A percentile compares a stretch with the other conserved stretches of the same genome.
These are phyloP conservation scores for Trichoderma erinaceum DNA, from an alignment of 495 filamentous ascomycete genomes.

Conservation along the genomic window DNA sequence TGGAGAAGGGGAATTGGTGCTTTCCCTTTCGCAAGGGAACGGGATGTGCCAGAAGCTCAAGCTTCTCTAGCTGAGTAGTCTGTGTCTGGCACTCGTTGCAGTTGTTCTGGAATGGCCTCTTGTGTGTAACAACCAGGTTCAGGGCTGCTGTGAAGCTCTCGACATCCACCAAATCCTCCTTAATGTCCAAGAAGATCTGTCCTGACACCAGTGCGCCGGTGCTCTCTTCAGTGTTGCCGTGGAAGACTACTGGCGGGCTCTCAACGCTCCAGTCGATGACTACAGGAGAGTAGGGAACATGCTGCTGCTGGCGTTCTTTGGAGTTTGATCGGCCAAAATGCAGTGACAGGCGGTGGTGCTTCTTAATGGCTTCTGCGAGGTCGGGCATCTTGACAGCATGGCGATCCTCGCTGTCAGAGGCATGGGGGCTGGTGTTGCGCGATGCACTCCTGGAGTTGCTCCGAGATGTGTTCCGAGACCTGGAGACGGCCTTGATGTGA, in stretches of 20 bases:
- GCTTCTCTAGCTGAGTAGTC: conserved; percentile 64
- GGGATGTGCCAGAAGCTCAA: conserved; percentile 69
- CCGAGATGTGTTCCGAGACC: conserved; percentile 24
- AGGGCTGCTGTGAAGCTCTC: conserved; percentile 65
- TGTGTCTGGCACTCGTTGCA: conserved; percentile 70
- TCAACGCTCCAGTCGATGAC: conserved; percentile 70
- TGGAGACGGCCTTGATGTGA: conserved; percentile 27
- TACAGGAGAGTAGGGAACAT: conserved; percentile 30
- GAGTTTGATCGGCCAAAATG: conserved; percentile 40
- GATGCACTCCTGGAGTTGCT: conserved; percentile 25
- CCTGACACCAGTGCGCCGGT: conserved; percentile 85
- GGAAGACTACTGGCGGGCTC: conserved; percentile 82
- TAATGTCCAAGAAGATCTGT: conserved; percentile 66
- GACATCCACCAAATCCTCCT: conserved; percentile 57
- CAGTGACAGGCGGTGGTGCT: conserved; percentile 43
- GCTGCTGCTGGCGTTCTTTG: conserved; percentile 34
- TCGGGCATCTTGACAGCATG: conserved; percentile 30
- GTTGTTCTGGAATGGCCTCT: conserved; percentile 69
- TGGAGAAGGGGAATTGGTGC: conserved; percentile 87
- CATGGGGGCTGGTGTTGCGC: conserved; percentile 32
- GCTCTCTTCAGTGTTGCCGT: conserved; percentile 65
- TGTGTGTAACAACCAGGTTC: conserved; percentile 58
- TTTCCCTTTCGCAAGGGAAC: conserved; percentile 54
- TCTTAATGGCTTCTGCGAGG: conserved; percentile 23
- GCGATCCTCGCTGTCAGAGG: conserved; percentile 30